Evolutionary conservation across 805 yeast species (phyloP), one percentile per base, ranked within the genome.

Genomic region (Kazachstania kunashirensis): DNA sequence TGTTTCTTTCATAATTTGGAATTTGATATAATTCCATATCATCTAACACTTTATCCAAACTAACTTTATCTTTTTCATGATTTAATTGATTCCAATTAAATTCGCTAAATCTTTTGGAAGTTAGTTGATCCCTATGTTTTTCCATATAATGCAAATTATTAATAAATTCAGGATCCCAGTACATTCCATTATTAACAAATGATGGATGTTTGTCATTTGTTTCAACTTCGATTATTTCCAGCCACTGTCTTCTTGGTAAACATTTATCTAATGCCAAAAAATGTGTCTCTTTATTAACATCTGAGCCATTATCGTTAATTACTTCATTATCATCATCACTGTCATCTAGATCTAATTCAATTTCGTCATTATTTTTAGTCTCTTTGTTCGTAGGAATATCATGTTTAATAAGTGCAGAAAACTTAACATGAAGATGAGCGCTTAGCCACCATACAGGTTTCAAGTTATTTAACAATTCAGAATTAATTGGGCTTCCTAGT

Each of bases 211-310:
- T 49, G 3, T 32, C 34, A 29, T 63, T 54, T 2, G 61, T 47
- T 5, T 63, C 65, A 3, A 81, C 57, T 1, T 68, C 64, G 12
- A 76, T 17, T 4, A 71, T 47, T 40, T 79, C 79, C 8, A 85
- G 44, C 50, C 70, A 84, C 17, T 62, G 50, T 16, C 94, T 63
- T 13, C 67, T 60, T 2, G 85, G 84, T 1, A 82, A 62, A 48
- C 94, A 84, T 56, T 89, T 89, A 53, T 88, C 96, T 19, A 89
- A 65, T 0, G 97, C 92, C 21, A 84, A 57, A 86, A 89, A 11
- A 57, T 49, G 2, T 80, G 75, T 18, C 43, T 45, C 29, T 40
- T 25, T 33, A 45, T 48, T 1, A 46, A 8, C 6, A n/a, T 27
- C n/a, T 16, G 7, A 24, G 20, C 15, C 14, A 8, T 6, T 11